Evolutionary conservation across 1,284 basidiomycete genomes (phyloP), one percentile per base, ranked within the genome.

Genomic region (Fomitopsis pinicola): DNA sequence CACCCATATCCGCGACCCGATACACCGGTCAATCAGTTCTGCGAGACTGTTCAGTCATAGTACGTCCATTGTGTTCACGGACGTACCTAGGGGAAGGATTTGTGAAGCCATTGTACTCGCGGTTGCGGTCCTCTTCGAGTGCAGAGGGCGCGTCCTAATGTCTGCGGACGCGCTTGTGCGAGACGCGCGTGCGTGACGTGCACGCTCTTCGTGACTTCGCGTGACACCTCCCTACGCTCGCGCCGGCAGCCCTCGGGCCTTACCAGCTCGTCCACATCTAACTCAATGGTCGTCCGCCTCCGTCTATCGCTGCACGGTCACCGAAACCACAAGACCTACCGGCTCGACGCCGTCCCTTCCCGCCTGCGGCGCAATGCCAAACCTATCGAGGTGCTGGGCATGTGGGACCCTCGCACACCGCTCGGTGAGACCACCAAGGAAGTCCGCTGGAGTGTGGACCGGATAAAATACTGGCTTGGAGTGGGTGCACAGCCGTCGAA

Each of bases 21-120:
- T 97, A 72, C 95, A 97, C 73, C 91, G 85, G 76, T 98, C 95
- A 70, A 98, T 95, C 52, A 98, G 82, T 75, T 98, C 93, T 95
- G 19, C n/a, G 19, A 9, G 7, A 35, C 9, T 19, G 17, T 17
- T 54, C 42, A 35, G 19, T 38, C 5, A 22, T 22, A 33, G 3
- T 36, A 15, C 33, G 5, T 38, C 38, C 42, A 15, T 8, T 33
- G 12, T 17, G 17, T 19, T 15, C 2, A 14, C 4, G 33, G 2
- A n/a, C 19, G 73, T 65, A 76, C 78, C 77, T 55, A 80, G 73
- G 17, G 87, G 87, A 45, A 89, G 80, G 64, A 89, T 86, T 63
- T 88, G 87, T 56, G 84, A 86, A 12, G 86, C 82, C 86, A 87
- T 88, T 61, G 35, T 50, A 7, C 28, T 50, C 28, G 28, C 28